Conservation (phyloP, 345 rosid species). For the Pugionium dolabratum region DNA sequence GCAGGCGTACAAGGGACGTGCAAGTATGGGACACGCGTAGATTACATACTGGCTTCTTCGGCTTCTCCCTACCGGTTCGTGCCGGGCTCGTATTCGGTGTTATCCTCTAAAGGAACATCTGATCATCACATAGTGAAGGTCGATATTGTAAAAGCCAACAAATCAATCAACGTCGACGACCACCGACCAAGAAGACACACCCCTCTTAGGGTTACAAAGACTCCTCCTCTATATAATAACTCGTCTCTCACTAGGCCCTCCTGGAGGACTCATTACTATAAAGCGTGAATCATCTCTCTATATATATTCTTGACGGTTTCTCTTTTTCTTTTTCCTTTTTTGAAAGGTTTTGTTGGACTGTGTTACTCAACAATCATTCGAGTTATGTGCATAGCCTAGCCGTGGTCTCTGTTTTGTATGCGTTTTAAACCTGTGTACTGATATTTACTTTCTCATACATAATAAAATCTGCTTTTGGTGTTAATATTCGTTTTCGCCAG, state of each 20-base stretch:
- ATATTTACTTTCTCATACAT: no score
- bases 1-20: slow-evolving; percentile 97
- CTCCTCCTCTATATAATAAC: slow-evolving; percentile 7
- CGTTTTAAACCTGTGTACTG: no score
- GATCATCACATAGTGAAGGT: slow-evolving; percentile 97
- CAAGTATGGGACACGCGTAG: slow-evolving; percentile 92
- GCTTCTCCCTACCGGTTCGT: slow-evolving; percentile 70
- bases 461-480: no score
- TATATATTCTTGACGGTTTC: no score
- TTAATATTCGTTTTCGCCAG: no score
- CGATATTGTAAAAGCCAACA: slow-evolving; percentile 51
- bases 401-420: no score
- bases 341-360: slow-evolving; percentile 2
- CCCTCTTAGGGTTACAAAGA: neutral
- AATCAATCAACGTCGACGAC: slow-evolving; percentile 37
- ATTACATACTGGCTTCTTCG: slow-evolving; percentile 81
- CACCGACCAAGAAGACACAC: slow-evolving; percentile 29
- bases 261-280: slow-evolving; percentile 55
- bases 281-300: slow-evolving; percentile 16
- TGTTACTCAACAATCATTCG: neutral
- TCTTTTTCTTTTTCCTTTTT: no score
- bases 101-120: slow-evolving; percentile 91
- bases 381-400: no score
- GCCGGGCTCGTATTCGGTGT: slow-evolving; percentile 85
- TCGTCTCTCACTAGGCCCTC: slow-evolving; percentile 53